These are phyloP conservation scores for Escallonia herrerae DNA, from an alignment of 129 eudicot species.

Conservation along the genomic window DNA sequence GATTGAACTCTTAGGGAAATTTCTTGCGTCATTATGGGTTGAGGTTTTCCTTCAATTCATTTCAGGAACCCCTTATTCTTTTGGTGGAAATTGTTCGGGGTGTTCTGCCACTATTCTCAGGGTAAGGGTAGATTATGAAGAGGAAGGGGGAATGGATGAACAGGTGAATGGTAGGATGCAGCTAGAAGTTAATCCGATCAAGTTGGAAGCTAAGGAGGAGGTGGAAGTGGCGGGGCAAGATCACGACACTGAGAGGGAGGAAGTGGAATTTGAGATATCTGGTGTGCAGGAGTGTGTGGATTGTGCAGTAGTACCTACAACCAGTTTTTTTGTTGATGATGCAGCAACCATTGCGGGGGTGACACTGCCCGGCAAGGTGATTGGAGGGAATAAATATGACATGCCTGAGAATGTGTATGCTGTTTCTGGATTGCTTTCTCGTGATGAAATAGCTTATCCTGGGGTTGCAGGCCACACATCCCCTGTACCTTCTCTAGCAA, in stretches of 20 bases:
- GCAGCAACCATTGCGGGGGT: not conserved
- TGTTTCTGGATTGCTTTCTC: not conserved
- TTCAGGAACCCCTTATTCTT: not conserved
- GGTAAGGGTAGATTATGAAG: not conserved
- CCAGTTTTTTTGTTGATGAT: not conserved
- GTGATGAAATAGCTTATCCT: not conserved
- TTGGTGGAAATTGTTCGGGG: too few species aligned
- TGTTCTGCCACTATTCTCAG: not conserved
- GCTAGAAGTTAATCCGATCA: too few species aligned
- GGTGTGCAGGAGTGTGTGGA: constrained; percentile 1
- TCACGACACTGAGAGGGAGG: not conserved
- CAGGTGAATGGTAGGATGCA: too few species aligned
- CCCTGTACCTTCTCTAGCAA: not conserved
- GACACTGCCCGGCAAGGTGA: not conserved
- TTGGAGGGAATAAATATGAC: not conserved
- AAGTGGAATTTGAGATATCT: not conserved
- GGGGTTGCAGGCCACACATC: not conserved
- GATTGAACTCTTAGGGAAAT: too few species aligned
- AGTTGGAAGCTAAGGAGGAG: too few species aligned
- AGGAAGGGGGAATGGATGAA: too few species aligned
- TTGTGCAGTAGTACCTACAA: not conserved
- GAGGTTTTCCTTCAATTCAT: not conserved
- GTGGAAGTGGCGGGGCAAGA: too few species aligned
- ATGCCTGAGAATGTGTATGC: not conserved
- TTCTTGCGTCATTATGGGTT: not conserved